phyloP scores from a whole-genome alignment of 2,329 filamentous ascomycete genomes.

The Fusarium hainanense region DNA sequence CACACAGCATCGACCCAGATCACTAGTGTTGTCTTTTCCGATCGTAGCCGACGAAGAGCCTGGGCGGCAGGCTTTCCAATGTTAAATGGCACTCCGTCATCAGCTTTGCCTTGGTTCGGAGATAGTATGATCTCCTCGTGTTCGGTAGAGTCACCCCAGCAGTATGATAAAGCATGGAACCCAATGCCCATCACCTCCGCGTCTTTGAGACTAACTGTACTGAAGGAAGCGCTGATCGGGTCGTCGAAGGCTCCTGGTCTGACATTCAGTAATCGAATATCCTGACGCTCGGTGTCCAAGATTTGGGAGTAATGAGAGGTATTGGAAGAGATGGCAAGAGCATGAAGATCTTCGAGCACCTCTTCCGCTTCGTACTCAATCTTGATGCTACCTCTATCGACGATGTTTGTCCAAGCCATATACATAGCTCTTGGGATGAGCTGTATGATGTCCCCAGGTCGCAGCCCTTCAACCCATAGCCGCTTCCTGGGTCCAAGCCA shows the following conservation, averaged over 20 bases:
- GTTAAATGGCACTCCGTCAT: neutral
- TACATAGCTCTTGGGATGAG: slow-evolving; percentile 34
- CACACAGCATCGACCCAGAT: slow-evolving; percentile 42
- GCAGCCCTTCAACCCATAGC: slow-evolving; percentile 23
- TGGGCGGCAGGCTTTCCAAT: slow-evolving; percentile 22
- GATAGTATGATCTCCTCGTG: slow-evolving; percentile 7
- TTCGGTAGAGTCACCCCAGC: slow-evolving; percentile 26
- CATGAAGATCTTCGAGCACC: rapidly evolving
- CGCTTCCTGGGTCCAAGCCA: slow-evolving; percentile 8
- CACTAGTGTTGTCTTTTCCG: rapidly evolving
- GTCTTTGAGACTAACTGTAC: neutral
- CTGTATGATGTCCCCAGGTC: slow-evolving; percentile 25
- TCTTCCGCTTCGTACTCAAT: slow-evolving; percentile 26
- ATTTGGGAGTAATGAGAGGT: neutral
- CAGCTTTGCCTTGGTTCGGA: rapidly evolving
- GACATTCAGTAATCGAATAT: slow-evolving; percentile 25
- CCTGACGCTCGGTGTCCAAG: neutral
- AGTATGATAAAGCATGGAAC: slow-evolving; percentile 32
- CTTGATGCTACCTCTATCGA: slow-evolving; percentile 19
- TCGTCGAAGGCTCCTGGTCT: slow-evolving; percentile 21
- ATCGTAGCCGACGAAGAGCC: slow-evolving; percentile 10
- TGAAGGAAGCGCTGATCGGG: slow-evolving; percentile 12
- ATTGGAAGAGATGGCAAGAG: neutral
- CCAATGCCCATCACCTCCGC: neutral
- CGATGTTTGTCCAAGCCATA: slow-evolving; percentile 33